phyloP scores from a whole-genome alignment of 768 basidiomycete species.

The Psilocybe cubensis region DNA sequence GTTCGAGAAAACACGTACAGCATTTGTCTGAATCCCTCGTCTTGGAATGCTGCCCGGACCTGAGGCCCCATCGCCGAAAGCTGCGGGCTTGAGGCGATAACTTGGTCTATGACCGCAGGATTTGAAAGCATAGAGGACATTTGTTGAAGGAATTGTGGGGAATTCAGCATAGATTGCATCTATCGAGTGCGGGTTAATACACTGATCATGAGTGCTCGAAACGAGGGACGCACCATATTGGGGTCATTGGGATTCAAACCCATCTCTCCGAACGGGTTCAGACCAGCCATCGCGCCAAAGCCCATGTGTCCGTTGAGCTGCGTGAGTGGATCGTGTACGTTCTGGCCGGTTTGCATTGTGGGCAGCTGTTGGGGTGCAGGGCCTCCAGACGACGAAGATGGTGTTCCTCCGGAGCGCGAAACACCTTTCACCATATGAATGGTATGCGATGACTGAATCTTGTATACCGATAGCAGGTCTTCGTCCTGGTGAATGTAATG shows the following conservation, averaged over 20 bases:
- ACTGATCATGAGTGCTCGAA: neutral
- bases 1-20: constrained; percentile 49
- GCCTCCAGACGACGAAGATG: constrained; percentile 41
- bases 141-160: constrained; percentile 83
- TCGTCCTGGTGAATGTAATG: constrained; percentile 60
- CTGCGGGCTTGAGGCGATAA: constrained; percentile 83
- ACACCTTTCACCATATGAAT: constrained; percentile 94
- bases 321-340: constrained; percentile 84
- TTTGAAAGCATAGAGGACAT: constrained; percentile 89
- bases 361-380: constrained; percentile 67
- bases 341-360: constrained; percentile 91
- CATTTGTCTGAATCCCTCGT: constrained; percentile 74
- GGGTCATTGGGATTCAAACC: constrained; percentile 93
- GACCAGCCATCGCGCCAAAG: constrained; percentile 78
- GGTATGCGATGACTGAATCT: constrained; percentile 88
- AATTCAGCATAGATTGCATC: constrained; percentile 87
- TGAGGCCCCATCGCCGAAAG: constrained; percentile 77
- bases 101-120: constrained; percentile 86
- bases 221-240: constrained; percentile 71
- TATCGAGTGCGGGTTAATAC: constrained; percentile 27
- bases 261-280: constrained; percentile 93
- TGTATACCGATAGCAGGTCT: constrained; percentile 80
- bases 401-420: constrained; percentile 45
- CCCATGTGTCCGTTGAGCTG: constrained; percentile 79
- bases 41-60: constrained; percentile 78